phyloP scores from a whole-genome alignment of 257 asterid species.

The Nyctanthes arbortristis region DNA sequence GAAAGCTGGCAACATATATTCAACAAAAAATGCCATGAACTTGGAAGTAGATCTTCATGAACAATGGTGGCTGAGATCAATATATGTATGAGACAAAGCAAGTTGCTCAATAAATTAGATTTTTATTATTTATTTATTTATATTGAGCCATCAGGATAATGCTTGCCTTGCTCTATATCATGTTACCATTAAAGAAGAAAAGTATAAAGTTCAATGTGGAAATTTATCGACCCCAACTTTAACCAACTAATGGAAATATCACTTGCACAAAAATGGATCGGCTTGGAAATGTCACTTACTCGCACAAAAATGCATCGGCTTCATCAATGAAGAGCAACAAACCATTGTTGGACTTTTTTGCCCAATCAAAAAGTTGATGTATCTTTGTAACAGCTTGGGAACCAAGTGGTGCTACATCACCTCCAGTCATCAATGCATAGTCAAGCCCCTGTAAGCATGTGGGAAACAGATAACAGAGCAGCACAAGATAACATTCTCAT shows the following conservation, averaged over 20 bases:
- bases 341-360: constrained; percentile 86
- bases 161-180: background rate
- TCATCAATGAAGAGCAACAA: constrained; percentile 90
- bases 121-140: background rate
- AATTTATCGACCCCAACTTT: background rate
- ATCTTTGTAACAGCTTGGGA: constrained; percentile 97
- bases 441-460: constrained; percentile 76
- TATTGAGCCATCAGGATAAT: background rate
- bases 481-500: background rate
- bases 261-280: constrained; percentile 97
- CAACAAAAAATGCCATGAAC: too few relatives aligned
- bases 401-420: constrained; percentile 95
- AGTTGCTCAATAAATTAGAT: background rate
- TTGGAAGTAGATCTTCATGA: too few relatives aligned
- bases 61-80: too few relatives aligned
- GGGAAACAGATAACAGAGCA: constrained; percentile 14
- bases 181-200: background rate
- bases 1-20: too few relatives aligned
- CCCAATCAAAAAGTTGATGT: constrained; percentile 95
- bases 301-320: constrained; percentile 99
- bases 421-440: constrained; percentile 98
- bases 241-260: constrained; percentile 16
- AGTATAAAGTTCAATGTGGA: background rate
- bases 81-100: too few relatives aligned
- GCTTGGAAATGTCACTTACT: constrained; percentile 76